These are phyloP conservation scores for Noccaea caerulescens DNA, from an alignment of 345 rosid species.

Conservation along the genomic window DNA sequence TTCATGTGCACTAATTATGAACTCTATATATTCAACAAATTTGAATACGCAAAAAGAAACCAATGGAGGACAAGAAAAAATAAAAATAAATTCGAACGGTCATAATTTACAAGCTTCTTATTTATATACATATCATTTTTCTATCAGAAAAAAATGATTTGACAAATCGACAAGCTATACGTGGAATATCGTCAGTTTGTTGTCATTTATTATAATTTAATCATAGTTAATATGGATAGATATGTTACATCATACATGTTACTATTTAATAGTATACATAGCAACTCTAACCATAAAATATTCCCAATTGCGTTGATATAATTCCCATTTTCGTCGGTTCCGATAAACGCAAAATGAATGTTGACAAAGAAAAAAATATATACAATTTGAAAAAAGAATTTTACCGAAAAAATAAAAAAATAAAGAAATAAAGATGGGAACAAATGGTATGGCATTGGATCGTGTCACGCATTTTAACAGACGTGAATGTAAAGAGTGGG, in stretches of 20 bases:
- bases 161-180: slow-evolving; percentile 36
- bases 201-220: slow-evolving; percentile 26
- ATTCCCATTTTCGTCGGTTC: slow-evolving; percentile 35
- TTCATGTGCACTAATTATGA: slow-evolving; percentile 41
- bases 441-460: slow-evolving; percentile 28
- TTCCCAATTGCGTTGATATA: slow-evolving; percentile 36
- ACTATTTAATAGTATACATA: slow-evolving; percentile 12
- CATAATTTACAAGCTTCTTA: slow-evolving; percentile 21
- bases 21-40: background rate
- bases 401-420: too few species aligned
- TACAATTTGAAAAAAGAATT: background rate
- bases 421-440: background rate
- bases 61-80: background rate
- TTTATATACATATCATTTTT: background rate
- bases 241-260: slow-evolving; percentile 37
- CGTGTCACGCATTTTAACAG: slow-evolving; percentile 43
- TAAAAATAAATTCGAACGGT: slow-evolving; percentile 20
- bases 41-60: slow-evolving; percentile 5
- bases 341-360: slow-evolving; percentile 32
- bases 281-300: slow-evolving; percentile 30
- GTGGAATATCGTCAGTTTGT: slow-evolving; percentile 44
- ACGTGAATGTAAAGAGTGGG: slow-evolving; percentile 32
- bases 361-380: slow-evolving; percentile 16
- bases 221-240: slow-evolving; percentile 34
- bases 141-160: slow-evolving; percentile 9